Base-by-base conservation (phyloP, 2,329 filamentous ascomycete species). In the Sporothrix protearum region DNA sequence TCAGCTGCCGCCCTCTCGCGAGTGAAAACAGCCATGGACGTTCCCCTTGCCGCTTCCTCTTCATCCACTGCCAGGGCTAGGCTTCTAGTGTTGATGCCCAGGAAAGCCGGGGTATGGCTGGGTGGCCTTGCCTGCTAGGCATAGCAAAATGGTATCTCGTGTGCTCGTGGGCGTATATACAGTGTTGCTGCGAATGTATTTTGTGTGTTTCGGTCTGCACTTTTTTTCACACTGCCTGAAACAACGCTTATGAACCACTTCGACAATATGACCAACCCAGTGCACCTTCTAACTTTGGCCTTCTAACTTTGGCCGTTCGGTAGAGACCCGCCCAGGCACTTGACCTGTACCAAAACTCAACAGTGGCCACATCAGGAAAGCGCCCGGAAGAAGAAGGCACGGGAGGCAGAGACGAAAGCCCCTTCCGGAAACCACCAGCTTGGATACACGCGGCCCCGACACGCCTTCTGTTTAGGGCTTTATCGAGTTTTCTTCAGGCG, bases 1-100 rank as follows among this genome's bases (percentile, higher is more conserved):
- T 71, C 69, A 66, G 69, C 69, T 66, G 69, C 47, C 45, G 12
- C n/a, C 33, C 36, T 36, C 55, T 57, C 49, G 10, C 10, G 30
- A 12, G 25, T 64, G 45, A n/a, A 64, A 71, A 71, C 69, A 14
- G 30, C 63, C n/a, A 39, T 22, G 19, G 19, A 7, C 4, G 25
- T 53, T 57, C 4, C 6, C 36, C 42, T 53, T 69, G 19, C 57
- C 36, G 8, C 14, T 22, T 45, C 6, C 19, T 59, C 12, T 49
- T 49, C 36, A 22, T 36, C 59, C 16, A 12, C 22, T 64, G 59
- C 39, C 59, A 19, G n/a, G 59, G 59, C 16, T 9, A 64, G 59
- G 10, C 36, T 19, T 42, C 28, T 45, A 42, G 39, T n/a, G 22
- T 64, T 64, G 36, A 64, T n/a, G 28, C 59, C 36, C 59, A 22